Base-by-base conservation (phyloP, 805 yeast species). In the Candida boidinii region DNA sequence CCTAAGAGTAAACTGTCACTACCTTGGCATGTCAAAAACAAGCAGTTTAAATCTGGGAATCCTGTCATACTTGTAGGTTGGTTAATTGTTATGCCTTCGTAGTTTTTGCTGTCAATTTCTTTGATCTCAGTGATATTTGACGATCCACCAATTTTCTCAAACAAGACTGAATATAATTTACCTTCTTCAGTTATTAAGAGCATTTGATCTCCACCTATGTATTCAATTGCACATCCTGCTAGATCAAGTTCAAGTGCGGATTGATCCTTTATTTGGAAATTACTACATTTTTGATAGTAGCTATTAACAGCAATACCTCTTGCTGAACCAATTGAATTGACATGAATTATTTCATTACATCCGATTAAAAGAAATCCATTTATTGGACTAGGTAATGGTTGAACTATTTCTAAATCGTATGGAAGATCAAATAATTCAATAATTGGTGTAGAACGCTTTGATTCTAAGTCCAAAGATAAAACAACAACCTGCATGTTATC, bases 311-410 rank as follows among this genome's bases (percentile, higher is more conserved):
- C 76, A 2, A 78, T 60, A 18, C 85, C 79, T 38, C 73, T 68
- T 3, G 66, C 48, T 21, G 78, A 72, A 4, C 94, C 94, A 2
- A 85, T 71, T 20, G 84, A 75, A 48, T 88, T 95, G 13, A 86
- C 70, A 54, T 84, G 88, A 9, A 85, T 59, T 7, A 88, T 43
- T 45, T 80, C 83, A 50, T 88, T 87, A 23, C 80, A 68, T 1
- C 96, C 96, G 3, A 84, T 34, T 14, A 73, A 45, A 6, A 87
- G 55, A 29, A 76, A 60, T 1, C 96, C 96, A 39, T 76, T 76
- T 22, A 80, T 57, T 0, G 90, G 86, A 3, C 64, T 62, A 2
- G 72, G 65, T 22, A 86, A 58, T 0, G 95, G 79, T 8, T 80
- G 54, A 8, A 87, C 55, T 12, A 66, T 58, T 42, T 75, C 79